Base-by-base conservation (phyloP, 2,329 filamentous ascomycete genomes). In the Apiospora koreana region DNA sequence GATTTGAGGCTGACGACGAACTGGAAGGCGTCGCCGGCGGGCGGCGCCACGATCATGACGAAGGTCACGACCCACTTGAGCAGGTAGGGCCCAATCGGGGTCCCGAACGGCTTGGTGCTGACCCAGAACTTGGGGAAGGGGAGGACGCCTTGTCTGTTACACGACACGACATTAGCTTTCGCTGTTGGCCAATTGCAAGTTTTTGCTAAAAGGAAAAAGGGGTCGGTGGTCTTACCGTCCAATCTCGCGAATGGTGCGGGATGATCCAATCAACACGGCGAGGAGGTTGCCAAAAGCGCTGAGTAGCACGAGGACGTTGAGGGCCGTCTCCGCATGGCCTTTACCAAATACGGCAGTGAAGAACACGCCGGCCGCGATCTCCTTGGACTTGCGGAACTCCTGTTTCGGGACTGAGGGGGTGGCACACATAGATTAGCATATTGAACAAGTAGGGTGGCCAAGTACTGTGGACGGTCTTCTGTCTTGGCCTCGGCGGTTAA, bases 11-110 rank as follows among this genome's bases (percentile, higher is more conserved):
- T 87, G 72, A 90, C 86, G 16, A 92, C 81, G 74, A 91, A 91
- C 72, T 88, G 87, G 77, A 91, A 92, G 0, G 89, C 89, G 75
- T 91, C 89, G 1, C 89, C 89, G 0, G 88, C 86, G 0, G 89
- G 90, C 0, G 88, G 85, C 0, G 85, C 88, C 0, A 91, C 73
- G 45, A 91, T 90, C 85, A 91, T 88, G 46, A 91, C 72, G 2
- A 88, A 73, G 0, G 89, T 91, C 62, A 89, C 73, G 0, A 77
- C 69, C 85, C 87, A 91, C 75, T 89, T 88, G 3, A 91, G 72
- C 1, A 85, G 69, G 73, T 90, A 90, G 0, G 89, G 88, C 0
- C 87, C 88, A 0, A 90, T 77, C 0, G 89, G 89, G 0, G 90
- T 92, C 2, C 88, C 89, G 70, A 91, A 91, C 0, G 89, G 90